phyloP scores from a whole-genome alignment of 1,284 basidiomycete species.

The Cutaneotrichosporon daszewskae region DNA sequence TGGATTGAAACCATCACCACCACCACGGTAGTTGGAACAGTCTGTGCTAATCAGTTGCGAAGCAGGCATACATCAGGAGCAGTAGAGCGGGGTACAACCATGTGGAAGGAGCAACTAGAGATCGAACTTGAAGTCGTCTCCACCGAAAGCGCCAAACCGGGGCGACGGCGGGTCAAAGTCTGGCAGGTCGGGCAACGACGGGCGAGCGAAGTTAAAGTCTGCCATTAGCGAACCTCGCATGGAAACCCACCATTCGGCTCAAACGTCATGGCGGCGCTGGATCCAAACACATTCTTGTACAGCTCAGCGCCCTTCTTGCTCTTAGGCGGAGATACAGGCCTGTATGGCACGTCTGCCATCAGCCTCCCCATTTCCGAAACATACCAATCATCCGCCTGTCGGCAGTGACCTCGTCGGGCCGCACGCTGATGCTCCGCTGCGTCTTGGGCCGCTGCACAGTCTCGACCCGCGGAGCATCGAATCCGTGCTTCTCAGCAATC shows the following conservation, averaged over 20 bases:
- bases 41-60: too few relatives aligned
- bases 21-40: too few relatives aligned
- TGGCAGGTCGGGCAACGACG: too few relatives aligned
- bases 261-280: too few relatives aligned
- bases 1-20: too few relatives aligned
- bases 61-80: too few relatives aligned
- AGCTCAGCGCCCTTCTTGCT: neutral
- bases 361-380: neutral
- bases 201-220: neutral
- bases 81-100: too few relatives aligned
- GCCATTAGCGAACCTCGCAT: neutral
- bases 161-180: constrained; percentile 2
- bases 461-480: neutral
- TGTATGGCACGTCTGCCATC: neutral
- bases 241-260: neutral
- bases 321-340: neutral
- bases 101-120: too few relatives aligned
- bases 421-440: neutral
- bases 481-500: neutral
- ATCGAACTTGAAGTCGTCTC: constrained; percentile 5
- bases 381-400: neutral
- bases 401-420: neutral
- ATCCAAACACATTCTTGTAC: neutral
- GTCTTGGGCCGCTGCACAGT: neutral
- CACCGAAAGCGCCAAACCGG: constrained; percentile 1